These are phyloP conservation scores for Crepidotus sp. DNA, from an alignment of 1,284 basidiomycete genomes.

Conservation along the genomic window DNA sequence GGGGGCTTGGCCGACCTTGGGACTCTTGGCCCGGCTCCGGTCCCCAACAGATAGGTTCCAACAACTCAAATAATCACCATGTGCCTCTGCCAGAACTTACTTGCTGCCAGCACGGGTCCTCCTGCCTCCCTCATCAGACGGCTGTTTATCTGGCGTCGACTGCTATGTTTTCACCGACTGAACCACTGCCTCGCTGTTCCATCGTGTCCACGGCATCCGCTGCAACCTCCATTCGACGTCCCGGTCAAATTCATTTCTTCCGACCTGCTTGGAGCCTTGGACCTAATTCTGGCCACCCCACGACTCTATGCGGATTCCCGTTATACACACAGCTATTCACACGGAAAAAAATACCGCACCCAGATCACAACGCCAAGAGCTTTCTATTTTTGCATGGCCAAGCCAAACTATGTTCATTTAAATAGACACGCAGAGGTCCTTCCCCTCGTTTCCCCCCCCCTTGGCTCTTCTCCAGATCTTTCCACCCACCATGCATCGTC, in stretches of 20 bases:
- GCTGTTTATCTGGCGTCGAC: background rate
- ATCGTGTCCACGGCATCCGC: background rate
- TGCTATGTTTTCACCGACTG: background rate
- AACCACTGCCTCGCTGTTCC: background rate
- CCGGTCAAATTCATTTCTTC: too few species aligned
- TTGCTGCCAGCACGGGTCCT: background rate
- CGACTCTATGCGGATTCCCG: too few species aligned
- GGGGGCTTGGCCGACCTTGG: too few species aligned
- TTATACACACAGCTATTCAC: background rate
- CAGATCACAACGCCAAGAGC: background rate
- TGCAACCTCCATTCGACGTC: too few species aligned
- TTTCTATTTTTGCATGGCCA: background rate
- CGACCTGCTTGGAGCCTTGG: too few species aligned
- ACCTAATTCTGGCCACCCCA: too few species aligned
- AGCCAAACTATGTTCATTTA: background rate
- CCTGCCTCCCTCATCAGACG: background rate
- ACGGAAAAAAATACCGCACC: background rate
- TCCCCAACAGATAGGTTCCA: too few species aligned
- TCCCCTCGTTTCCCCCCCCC: background rate
- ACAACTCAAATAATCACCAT: too few species aligned
- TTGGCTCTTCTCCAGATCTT: background rate
- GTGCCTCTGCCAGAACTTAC: background rate
- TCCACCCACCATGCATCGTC: conserved; percentile 8
- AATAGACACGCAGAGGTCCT: background rate
- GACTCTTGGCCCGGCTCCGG: background rate